Conservation (phyloP, 768 basidiomycete genomes). For the Clathrus columnatus region DNA sequence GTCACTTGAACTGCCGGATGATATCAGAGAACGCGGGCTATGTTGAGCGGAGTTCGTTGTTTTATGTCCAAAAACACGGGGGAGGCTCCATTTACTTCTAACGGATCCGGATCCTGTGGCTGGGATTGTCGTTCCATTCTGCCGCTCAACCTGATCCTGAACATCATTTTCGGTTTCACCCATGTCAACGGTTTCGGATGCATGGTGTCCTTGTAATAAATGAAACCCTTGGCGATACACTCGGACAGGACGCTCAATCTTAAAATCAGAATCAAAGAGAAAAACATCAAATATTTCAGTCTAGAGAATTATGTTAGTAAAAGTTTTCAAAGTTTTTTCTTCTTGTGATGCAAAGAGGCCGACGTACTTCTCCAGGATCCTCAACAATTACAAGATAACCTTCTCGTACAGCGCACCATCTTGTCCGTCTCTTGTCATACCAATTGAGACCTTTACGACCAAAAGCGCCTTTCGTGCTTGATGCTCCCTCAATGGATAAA, state of each 20-base stretch:
- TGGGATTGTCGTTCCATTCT: not conserved
- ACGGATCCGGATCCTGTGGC: slow-evolving; percentile 12
- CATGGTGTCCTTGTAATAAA: slow-evolving; percentile 39
- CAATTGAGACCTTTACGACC: slow-evolving; percentile 58
- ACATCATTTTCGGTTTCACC: not conserved
- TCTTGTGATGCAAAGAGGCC: not conserved
- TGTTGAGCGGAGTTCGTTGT: not conserved
- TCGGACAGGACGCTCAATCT: slow-evolving; percentile 82
- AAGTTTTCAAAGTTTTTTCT: not conserved
- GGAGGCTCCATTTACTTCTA: not conserved
- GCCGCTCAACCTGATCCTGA: slow-evolving; percentile 4
- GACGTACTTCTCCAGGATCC: slow-evolving; percentile 74
- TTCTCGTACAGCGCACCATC: slow-evolving; percentile 91
- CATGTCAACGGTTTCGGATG: slow-evolving; percentile 4
- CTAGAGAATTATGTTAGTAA: slow-evolving; percentile 28
- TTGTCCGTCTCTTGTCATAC: slow-evolving; percentile 51
- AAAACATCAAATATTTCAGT: slow-evolving; percentile 91
- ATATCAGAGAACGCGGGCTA: not conserved
- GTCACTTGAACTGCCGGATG: not conserved
- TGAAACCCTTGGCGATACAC: slow-evolving; percentile 82
- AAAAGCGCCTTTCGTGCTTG: slow-evolving; percentile 45
- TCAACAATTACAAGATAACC: slow-evolving; percentile 82
- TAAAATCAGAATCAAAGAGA: slow-evolving; percentile 80
- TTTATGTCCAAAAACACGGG: not conserved
- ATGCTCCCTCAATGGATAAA: slow-evolving; percentile 48